Conservation (phyloP, 257 asterid genomes). For the Dorcoceras hygrometricum region DNA sequence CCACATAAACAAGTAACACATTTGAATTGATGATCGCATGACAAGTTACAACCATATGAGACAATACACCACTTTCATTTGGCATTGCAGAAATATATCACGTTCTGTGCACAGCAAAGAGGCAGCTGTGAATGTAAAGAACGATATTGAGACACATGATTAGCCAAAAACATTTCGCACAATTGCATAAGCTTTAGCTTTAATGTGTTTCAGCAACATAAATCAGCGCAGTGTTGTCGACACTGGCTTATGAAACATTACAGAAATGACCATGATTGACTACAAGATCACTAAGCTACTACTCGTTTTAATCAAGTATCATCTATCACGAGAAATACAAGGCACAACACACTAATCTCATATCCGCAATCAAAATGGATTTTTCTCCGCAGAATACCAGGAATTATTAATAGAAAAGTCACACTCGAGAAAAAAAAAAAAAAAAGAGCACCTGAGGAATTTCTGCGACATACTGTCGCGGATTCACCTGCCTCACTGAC, state of each 20-base stretch:
- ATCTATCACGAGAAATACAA: not conserved
- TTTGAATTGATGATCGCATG: not conserved
- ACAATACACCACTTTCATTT: not conserved
- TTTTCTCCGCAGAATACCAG: not conserved
- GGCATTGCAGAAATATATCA: constrained; percentile 1
- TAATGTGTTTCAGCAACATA: not conserved
- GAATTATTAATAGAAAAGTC: not conserved
- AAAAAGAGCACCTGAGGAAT: constrained; percentile 72
- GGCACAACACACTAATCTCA: not conserved
- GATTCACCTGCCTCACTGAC: constrained; percentile 96
- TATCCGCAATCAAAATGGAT: not conserved
- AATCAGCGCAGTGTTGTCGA: not conserved
- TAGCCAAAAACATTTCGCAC: no score
- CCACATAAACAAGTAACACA: not conserved
- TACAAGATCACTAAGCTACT: constrained; percentile 1
- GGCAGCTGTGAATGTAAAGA: not conserved
- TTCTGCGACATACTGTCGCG: constrained; percentile 92
- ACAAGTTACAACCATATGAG: not conserved
- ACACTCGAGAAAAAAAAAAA: not conserved
- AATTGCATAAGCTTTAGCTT: not conserved
- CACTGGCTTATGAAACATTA: not conserved
- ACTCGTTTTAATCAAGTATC: no score
- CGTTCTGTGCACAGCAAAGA: constrained; percentile 4
- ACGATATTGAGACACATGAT: not conserved
- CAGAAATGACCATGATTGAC: not conserved